Base-by-base conservation (phyloP, 345 rosid genomes). In the Corchorus olitorius region DNA sequence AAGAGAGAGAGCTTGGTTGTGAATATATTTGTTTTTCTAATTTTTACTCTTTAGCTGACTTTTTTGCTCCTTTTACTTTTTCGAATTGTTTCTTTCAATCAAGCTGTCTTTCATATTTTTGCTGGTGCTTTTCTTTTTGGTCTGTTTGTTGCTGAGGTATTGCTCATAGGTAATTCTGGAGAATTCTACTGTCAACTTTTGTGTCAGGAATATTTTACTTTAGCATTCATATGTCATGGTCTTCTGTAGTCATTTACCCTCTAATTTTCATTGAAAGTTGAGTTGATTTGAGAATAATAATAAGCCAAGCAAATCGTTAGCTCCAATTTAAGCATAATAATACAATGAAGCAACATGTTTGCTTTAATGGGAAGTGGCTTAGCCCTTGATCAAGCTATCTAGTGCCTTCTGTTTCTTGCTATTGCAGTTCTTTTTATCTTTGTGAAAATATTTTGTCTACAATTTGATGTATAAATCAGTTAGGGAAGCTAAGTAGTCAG, bases 141-240 rank as follows among this genome's bases (percentile, higher is more conserved):
- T 27, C 27, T 27, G 27, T 27, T 27, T 27, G 27, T 22, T 20
- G 63, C 10, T 19, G 39, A 58, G 14, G 20, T 53, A 56, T 56
- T 72, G 39, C 56, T 35, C 33, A 50, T 50, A 33, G 45, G 45
- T 50, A 33, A 71, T 54, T 37, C 50, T 19, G 19, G 75, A 71
- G n/a, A 37, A n/a, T 54, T 41, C 75, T 39, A 6, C 75, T 11
- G n/a, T 71, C 63, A 39, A 54, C 62, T 54, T 27, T 54, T 54
- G n/a, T 71, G 63, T 71, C 63, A n/a, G 63, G 74, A 71, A 71
- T 54, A 71, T 54, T 71, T 35, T 9, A 54, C 61, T 37, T n/a
- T 50, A 16, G 8, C 10, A 55, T 8, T 72, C 65, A 56, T 20
- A 54, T 41, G 34, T 72, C 52, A 71, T 17, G 11, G 46, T 54